A percentile compares a stretch with the other conserved stretches of the same genome.
phyloP scores from a whole-genome alignment of 306 rosid genomes.

The Cercis canadensis region DNA sequence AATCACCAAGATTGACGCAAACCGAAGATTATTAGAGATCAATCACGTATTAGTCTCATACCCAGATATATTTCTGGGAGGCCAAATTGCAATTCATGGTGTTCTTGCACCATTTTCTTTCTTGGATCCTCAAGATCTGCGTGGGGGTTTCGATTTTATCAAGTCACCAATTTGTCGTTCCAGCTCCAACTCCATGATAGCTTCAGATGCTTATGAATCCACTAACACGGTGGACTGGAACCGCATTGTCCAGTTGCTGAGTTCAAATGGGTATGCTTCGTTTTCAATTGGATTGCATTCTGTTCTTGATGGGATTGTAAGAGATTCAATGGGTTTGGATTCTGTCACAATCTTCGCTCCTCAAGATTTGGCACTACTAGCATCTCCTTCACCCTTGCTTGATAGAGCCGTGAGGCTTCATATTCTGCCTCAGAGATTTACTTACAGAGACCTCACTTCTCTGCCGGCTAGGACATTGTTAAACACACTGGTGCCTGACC shows the following conservation, averaged over 20 bases:
- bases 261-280: conserved; percentile 60
- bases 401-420: conserved; percentile 70
- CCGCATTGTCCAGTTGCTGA: conserved; percentile 51
- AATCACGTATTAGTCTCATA: conserved; percentile 60
- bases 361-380: conserved; percentile 47
- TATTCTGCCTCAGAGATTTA: conserved; percentile 63
- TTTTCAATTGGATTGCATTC: conserved; percentile 52
- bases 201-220: conserved; percentile 30
- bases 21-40: conserved; percentile 53
- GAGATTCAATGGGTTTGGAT: conserved; percentile 39
- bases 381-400: conserved; percentile 48
- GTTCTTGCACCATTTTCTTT: conserved; percentile 66
- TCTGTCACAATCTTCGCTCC: conserved; percentile 75
- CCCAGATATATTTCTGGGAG: conserved; percentile 61
- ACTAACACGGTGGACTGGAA: conserved; percentile 56
- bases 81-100: conserved; percentile 61
- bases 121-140: conserved; percentile 39
- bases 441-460: conserved; percentile 51
- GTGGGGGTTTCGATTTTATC: conserved; percentile 44
- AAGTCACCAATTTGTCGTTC: conserved; percentile 43
- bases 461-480: conserved; percentile 49
- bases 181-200: conserved; percentile 7
- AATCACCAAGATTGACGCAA: conserved; percentile 43
- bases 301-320: conserved; percentile 62
- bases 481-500: conserved; percentile 51